Conservation (phyloP, 208 protist species). For the Acanthamoeba healyi region DNA sequence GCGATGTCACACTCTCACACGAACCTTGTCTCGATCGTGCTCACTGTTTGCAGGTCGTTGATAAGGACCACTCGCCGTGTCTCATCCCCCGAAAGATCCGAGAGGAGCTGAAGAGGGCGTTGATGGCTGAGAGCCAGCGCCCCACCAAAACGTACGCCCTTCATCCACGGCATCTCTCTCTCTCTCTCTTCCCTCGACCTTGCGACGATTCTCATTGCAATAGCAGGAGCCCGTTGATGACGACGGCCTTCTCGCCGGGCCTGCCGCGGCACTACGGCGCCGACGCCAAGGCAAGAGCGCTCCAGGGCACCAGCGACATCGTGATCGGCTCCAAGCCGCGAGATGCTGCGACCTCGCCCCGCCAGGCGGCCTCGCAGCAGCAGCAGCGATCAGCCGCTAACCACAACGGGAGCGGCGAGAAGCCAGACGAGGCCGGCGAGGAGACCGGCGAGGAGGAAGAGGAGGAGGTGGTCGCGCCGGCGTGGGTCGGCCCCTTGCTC, state of each 20-base stretch:
- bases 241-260: not conserved
- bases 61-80: constrained; percentile 35
- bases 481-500: constrained; percentile 1
- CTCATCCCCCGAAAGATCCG: constrained; percentile 26
- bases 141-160: not conserved
- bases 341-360: not conserved
- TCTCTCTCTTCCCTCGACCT: too few relatives aligned
- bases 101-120: constrained; percentile 9
- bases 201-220: too few relatives aligned
- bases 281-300: not conserved
- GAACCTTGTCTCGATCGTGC: not conserved
- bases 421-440: not conserved
- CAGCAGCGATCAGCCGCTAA: not conserved
- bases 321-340: not conserved
- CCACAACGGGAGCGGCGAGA: not conserved
- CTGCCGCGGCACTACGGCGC: not conserved
- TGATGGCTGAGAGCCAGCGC: not conserved
- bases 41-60: not conserved
- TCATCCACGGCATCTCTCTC: too few relatives aligned
- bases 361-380: not conserved
- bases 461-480: constrained; percentile 10
- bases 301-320: not conserved
- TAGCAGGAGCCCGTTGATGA: not conserved
- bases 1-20: not conserved
- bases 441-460: not conserved